Base-by-base conservation (phyloP, 495 filamentous ascomycete species). In the Rostrohypoxylon terebratum region DNA sequence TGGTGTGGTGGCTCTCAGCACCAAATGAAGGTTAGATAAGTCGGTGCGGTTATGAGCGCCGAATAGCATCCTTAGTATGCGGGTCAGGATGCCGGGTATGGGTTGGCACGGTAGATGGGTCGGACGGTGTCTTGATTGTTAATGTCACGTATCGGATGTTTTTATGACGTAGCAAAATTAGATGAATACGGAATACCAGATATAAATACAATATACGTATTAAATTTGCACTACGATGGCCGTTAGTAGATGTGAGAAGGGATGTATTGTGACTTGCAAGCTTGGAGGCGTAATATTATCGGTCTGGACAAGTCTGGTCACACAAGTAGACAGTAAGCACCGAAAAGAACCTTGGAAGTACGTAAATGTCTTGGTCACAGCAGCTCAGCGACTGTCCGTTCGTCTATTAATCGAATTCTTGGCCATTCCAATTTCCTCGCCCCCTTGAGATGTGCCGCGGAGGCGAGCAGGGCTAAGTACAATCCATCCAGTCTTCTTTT, bases 1-100 rank as follows among this genome's bases (percentile, higher is more conserved):
- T 48, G 96, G 96, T 85, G 94, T 99, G 63, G 83, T 88, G 74
- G 94, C 95, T 77, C 90, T 99, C 54, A 84, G 97, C 93, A 83
- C 91, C 90, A 81, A 82, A 78, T 74, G 68, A 76, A 38, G 55
- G 48, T 62, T 47, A 38, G 42, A 50, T 36, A 62, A 16, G 16
- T 55, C 48, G 61, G 25, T 63, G 68, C 62, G 68, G 28, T 14
- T 71, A 44, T 74, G 21, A 64, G 66, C 59, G 40, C 51, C 33
- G 55, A 9, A 51, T 58, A 23, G 16, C 40, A 58, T 25, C n/a
- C 4, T 18, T 61, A 42, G 38, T 14, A 42, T 42, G 38, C 55
- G 47, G 23, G 55, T 40, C 14, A 21, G 63, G 25, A 75, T 73
- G 77, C 73, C 76, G 76, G 54, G 54, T 62, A 50, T 38, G 57